Evolutionary conservation across 768 basidiomycete genomes (phyloP).

Genomic region (Boletellus emodensis): DNA sequence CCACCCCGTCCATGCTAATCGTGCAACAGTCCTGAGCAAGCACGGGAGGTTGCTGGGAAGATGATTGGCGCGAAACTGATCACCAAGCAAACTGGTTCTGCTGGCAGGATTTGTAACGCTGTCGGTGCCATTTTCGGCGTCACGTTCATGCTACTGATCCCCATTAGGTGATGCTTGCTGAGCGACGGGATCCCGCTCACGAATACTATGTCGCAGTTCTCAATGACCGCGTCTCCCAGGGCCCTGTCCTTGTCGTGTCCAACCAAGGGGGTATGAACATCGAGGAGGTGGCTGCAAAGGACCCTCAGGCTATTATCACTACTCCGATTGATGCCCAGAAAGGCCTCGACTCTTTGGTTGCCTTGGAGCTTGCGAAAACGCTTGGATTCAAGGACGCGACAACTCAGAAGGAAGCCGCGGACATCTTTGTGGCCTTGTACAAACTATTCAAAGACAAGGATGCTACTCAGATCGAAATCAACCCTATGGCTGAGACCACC

Average conservation of each 20-base stretch:
- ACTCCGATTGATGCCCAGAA: slow-evolving; percentile 83
- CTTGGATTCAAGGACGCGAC: slow-evolving; percentile 78
- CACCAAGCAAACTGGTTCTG: slow-evolving; percentile 96
- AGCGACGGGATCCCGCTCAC: slow-evolving; percentile 87
- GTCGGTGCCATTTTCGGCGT: slow-evolving; percentile 42
- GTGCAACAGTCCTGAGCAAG: slow-evolving; percentile 70
- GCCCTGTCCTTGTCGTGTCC: slow-evolving; percentile 91
- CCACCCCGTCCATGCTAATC: slow-evolving; percentile 6
- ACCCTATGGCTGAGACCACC: slow-evolving; percentile 89
- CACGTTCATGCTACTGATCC: slow-evolving; percentile 11
- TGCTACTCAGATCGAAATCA: slow-evolving; percentile 99
- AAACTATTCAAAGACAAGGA: slow-evolving; percentile 98
- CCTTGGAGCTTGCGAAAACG: slow-evolving; percentile 76
- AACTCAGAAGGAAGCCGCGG: slow-evolving; percentile 81
- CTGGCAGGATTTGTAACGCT: slow-evolving; percentile 91
- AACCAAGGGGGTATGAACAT: slow-evolving; percentile 99
- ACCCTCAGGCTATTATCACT: slow-evolving; percentile 92
- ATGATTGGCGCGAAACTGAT: slow-evolving; percentile 96
- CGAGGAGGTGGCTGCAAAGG: slow-evolving; percentile 96
- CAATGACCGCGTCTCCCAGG: slow-evolving; percentile 86
- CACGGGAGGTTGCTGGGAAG: slow-evolving; percentile 78
- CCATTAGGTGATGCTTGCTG: slow-evolving; percentile 91
- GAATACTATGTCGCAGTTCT: slow-evolving; percentile 98
- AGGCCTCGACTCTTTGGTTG: slow-evolving; percentile 71
- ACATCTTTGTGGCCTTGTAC: slow-evolving; percentile 92